Evolutionary conservation across 1,284 basidiomycete genomes (phyloP).

Genomic region (Ustilago cynodontis): DNA sequence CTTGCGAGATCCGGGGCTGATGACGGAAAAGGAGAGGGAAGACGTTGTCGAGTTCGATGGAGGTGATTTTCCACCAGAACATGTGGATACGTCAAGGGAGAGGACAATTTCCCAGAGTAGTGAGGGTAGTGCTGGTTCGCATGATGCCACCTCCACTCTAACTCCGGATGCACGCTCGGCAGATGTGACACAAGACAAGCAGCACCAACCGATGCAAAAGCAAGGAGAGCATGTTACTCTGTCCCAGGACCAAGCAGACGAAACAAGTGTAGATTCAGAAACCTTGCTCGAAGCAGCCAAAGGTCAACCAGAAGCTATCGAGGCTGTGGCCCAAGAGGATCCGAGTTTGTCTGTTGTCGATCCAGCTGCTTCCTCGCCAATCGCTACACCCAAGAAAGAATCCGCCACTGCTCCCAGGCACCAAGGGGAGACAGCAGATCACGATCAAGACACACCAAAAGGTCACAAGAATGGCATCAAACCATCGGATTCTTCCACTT

Average conservation of each 20-base stretch:
- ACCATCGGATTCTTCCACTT: conserved; percentile 11
- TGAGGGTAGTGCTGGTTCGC: conserved; percentile 22
- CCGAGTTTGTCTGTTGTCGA: conserved; percentile 28
- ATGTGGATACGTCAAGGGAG: conserved; percentile 21
- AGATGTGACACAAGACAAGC: background rate
- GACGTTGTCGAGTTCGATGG: conserved; percentile 52
- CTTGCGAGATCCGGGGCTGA: conserved; percentile 35
- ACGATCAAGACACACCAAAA: conserved; percentile 17
- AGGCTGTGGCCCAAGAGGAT: conserved; percentile 31
- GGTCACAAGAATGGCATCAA: background rate
- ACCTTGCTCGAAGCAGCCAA: conserved; percentile 48
- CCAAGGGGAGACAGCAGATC: background rate
- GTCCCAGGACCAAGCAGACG: conserved; percentile 22
- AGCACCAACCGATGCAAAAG: too few relatives aligned
- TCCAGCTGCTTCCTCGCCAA: conserved; percentile 26
- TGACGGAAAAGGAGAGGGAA: conserved; percentile 52
- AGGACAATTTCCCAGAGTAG: conserved; percentile 41
- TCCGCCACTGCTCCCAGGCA: background rate
- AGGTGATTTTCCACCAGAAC: conserved; percentile 46
- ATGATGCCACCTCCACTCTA: conserved; percentile 5
- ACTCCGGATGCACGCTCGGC: conserved; percentile 9
- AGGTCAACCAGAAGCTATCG: conserved; percentile 34
- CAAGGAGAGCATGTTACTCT: background rate
- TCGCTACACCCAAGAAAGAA: conserved; percentile 30
- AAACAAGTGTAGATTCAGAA: conserved; percentile 32